Evolutionary conservation across 306 rosid genomes (phyloP).

Genomic region (Prunus campanulata): DNA sequence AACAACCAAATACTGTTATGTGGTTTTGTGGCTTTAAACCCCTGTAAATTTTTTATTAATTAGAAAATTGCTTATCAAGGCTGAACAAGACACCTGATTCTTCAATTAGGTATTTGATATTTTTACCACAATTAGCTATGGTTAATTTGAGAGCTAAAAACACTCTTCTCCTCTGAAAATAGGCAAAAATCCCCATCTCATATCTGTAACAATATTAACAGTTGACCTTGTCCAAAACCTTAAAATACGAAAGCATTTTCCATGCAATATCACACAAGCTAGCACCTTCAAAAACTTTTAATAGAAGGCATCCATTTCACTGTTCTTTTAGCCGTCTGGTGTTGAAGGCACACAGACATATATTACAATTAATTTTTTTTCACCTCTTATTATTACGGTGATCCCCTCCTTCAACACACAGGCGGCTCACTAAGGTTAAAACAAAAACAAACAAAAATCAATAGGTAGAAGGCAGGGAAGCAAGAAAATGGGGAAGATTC

Average conservation of each 20-base stretch:
- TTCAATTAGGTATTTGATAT: not conserved
- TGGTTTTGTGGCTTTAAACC: no score
- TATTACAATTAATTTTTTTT: not conserved
- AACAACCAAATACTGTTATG: no score
- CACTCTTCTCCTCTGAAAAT: conserved; percentile 12
- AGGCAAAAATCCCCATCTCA: not conserved
- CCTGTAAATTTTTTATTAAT: not conserved
- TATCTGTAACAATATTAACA: conserved; percentile 2
- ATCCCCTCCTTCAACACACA: conserved; percentile 19
- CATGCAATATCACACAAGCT: not conserved
- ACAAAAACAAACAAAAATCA: not conserved
- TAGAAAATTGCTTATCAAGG: not conserved
- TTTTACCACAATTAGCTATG: not conserved
- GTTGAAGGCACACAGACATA: not conserved
- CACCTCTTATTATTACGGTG: not conserved
- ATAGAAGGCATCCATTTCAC: not conserved
- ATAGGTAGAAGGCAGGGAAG: not conserved
- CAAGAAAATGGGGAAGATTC: conserved; percentile 32
- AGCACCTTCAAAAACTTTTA: conserved; percentile 13
- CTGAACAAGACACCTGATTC: not conserved
- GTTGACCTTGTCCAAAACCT: conserved; percentile 37
- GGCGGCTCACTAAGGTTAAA: not conserved
- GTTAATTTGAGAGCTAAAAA: conserved; percentile 13
- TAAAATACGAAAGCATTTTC: conserved; percentile 4
- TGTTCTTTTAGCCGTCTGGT: not conserved